Conservation (phyloP, 2,329 filamentous ascomycete species). For the Colletotrichum nymphaeae region DNA sequence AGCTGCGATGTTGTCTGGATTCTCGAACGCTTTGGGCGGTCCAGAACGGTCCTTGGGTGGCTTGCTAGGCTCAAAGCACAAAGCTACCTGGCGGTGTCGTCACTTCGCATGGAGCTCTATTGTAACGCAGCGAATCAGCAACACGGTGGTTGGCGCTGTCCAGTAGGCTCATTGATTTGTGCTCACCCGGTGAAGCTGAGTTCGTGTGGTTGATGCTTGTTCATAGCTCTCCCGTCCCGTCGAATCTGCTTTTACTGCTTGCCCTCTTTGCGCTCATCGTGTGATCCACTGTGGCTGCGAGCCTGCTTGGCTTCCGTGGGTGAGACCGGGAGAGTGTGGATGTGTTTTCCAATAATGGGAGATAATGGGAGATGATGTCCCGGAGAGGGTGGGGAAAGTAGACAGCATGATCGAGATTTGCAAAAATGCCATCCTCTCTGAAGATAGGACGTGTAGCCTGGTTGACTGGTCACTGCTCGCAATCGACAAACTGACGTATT, state of each 20-base stretch:
- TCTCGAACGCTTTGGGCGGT: slow-evolving; percentile 23
- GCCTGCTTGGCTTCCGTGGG: background rate
- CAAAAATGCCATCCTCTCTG: slow-evolving; percentile 32
- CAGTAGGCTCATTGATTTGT: slow-evolving; percentile 5
- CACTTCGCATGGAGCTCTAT: slow-evolving; percentile 12
- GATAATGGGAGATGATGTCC: background rate
- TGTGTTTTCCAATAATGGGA: slow-evolving; percentile 11
- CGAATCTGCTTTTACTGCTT: background rate
- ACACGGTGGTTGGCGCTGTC: background rate
- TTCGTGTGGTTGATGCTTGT: background rate
- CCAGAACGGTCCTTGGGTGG: slow-evolving; percentile 26
- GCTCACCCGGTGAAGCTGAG: slow-evolving; percentile 2
- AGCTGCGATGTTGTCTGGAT: slow-evolving; percentile 15
- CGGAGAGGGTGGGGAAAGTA: slow-evolving; percentile 8
- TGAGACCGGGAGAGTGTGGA: slow-evolving; percentile 12
- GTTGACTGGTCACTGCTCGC: slow-evolving; percentile 22
- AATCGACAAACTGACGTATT: slow-evolving; percentile 35
- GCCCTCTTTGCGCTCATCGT: background rate
- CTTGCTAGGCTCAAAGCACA: slow-evolving; percentile 9
- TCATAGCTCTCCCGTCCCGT: background rate
- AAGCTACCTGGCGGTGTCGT: slow-evolving; percentile 18
- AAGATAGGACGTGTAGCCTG: slow-evolving; percentile 4
- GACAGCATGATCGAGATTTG: slow-evolving; percentile 28
- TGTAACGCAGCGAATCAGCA: slow-evolving; percentile 12
- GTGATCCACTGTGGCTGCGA: slow-evolving; percentile 29